Evolutionary conservation across 2,329 filamentous ascomycete species (phyloP).

Genomic region (Pseudodiploospora longispora): DNA sequence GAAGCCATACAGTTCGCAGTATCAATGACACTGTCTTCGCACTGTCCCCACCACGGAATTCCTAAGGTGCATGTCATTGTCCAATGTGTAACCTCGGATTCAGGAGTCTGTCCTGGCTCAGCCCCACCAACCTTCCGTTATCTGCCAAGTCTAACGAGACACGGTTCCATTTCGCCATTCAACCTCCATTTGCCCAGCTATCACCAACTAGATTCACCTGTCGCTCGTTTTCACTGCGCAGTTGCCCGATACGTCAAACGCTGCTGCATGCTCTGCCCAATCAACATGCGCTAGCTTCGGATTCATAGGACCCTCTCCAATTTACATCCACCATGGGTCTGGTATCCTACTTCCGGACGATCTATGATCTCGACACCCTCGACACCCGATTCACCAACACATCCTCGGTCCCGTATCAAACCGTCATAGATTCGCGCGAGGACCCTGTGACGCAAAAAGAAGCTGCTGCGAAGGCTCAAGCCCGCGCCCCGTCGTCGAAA

Average conservation of each 20-base stretch:
- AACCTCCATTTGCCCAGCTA: not conserved
- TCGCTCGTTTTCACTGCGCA: no score
- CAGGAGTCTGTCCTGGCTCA: constrained; percentile 6
- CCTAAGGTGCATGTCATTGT: no score
- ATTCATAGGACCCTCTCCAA: constrained; percentile 2
- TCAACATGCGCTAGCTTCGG: constrained; percentile 9
- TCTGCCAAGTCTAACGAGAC: constrained; percentile 7
- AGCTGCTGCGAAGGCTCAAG: constrained; percentile 28
- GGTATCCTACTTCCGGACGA: constrained; percentile 36
- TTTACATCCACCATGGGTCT: constrained; percentile 29
- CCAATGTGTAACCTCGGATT: not conserved
- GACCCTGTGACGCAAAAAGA: constrained; percentile 30
- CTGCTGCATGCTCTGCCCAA: not conserved
- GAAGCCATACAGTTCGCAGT: no score
- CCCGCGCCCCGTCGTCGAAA: constrained; percentile 52
- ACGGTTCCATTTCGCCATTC: not conserved
- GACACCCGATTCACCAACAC: constrained; percentile 59
- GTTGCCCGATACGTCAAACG: no score
- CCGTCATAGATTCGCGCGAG: constrained; percentile 42
- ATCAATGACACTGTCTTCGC: no score
- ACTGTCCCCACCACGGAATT: no score
- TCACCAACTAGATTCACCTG: no score
- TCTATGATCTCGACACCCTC: constrained; percentile 59
- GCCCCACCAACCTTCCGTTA: constrained; percentile 2
- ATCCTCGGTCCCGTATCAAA: constrained; percentile 58